A percentile compares a stretch with the other conserved stretches of the same genome.
phyloP scores from a whole-genome alignment of 257 asterid species.

The Solanum chmielewskii region DNA sequence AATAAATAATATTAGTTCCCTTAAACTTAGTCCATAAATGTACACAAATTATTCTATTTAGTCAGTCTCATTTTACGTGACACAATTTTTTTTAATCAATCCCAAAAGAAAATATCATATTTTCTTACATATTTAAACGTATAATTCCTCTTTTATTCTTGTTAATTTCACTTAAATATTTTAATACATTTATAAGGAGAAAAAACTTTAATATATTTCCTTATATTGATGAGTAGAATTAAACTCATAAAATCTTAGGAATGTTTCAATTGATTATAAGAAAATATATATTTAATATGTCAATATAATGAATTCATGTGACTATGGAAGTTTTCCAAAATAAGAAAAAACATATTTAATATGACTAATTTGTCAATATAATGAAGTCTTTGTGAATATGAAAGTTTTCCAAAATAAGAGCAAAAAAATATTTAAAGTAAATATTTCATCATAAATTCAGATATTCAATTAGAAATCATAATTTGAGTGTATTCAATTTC shows the following conservation, averaged over 20 bases:
- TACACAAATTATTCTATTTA: no score
- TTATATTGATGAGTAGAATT: no score
- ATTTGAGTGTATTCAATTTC: background rate
- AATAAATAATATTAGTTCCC: no score
- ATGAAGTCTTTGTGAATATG: background rate
- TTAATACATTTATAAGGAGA: no score
- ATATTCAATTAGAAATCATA: background rate
- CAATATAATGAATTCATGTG: background rate
- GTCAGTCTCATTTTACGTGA: no score
- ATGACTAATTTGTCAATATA: background rate
- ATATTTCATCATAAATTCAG: background rate
- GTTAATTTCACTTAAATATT: no score
- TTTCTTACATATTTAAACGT: no score
- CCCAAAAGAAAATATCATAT: no score
- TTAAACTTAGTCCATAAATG: no score
- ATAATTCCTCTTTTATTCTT: rapidly evolving
- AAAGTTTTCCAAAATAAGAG: background rate
- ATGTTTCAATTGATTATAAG: background rate
- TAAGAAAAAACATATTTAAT: background rate
- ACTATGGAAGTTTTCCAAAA: background rate
- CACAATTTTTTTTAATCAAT: no score
- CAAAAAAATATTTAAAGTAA: background rate
- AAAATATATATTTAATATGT: no score
- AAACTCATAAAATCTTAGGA: background rate
- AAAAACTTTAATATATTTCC: no score